phyloP scores from a whole-genome alignment of 129 eudicot species.

The Tanacetum coccineum region DNA sequence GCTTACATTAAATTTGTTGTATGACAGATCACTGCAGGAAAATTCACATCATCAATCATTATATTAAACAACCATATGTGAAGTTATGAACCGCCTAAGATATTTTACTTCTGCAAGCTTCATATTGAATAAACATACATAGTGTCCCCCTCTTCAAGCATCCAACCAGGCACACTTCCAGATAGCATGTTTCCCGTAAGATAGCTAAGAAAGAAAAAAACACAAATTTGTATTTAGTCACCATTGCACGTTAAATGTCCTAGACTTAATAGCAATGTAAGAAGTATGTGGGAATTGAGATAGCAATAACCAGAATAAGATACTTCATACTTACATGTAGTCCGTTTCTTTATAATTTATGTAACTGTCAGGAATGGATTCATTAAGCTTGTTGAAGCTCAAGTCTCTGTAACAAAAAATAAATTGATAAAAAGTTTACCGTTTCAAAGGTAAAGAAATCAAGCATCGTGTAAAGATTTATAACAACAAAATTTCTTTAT shows the following conservation, averaged over 20 bases:
- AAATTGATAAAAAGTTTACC: too few relatives aligned
- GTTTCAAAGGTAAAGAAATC: too few relatives aligned
- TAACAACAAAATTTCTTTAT: too few relatives aligned
- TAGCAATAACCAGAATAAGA: conserved; percentile 6
- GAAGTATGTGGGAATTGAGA: neutral
- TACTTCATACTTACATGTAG: conserved; percentile 37
- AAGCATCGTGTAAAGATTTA: too few relatives aligned
- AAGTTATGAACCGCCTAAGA: too few relatives aligned
- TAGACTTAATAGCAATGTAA: too few relatives aligned
- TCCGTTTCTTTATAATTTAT: neutral
- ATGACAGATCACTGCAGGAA: conserved; percentile 40
- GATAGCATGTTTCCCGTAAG: conserved; percentile 48
- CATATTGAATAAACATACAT: conserved; percentile 33
- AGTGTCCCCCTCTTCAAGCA: conserved; percentile 20
- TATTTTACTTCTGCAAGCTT: neutral
- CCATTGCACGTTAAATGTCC: too few relatives aligned
- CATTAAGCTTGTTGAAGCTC: conserved; percentile 44
- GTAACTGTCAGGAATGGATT: conserved; percentile 27
- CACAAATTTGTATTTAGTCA: neutral
- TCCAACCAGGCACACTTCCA: conserved; percentile 49
- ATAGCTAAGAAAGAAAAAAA: conserved; percentile 30
- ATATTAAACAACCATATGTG: too few relatives aligned
- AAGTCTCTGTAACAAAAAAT: conserved; percentile 34
- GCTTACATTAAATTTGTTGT: conserved; percentile 37
- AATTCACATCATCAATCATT: neutral